Evolutionary conservation across 2,329 filamentous ascomycete species (phyloP).

Genomic region (Aspergillus sergii): DNA sequence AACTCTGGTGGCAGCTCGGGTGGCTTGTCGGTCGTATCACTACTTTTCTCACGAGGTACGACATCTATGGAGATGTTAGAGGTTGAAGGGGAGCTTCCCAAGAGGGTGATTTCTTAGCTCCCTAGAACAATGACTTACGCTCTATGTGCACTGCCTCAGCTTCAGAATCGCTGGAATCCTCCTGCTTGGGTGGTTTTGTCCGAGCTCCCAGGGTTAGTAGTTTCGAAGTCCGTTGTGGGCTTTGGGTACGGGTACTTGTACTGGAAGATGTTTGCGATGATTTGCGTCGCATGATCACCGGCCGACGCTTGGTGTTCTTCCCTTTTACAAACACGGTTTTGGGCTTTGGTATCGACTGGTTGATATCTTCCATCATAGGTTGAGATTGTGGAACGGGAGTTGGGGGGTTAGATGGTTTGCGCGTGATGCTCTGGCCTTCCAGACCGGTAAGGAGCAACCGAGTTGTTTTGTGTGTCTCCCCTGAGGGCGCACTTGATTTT

Average conservation of each 20-base stretch:
- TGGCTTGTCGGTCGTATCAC: conserved; percentile 4
- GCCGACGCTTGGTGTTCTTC: conserved; percentile 32
- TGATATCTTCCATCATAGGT: conserved; percentile 10
- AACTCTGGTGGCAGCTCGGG: conserved; percentile 15
- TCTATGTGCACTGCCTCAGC: not conserved
- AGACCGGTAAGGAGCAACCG: conserved; percentile 33
- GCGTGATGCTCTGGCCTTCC: conserved; percentile 28
- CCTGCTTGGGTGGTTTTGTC: not conserved
- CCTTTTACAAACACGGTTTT: conserved; percentile 33
- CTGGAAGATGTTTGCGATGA: conserved; percentile 37
- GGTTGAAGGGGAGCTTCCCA: not conserved
- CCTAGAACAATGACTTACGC: not conserved
- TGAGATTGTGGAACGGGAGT: conserved; percentile 20
- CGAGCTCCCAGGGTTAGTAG: conserved; percentile 8
- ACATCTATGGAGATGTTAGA: not conserved
- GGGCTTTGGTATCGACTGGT: conserved; percentile 25
- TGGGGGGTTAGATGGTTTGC: conserved; percentile 29
- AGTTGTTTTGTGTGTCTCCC: conserved; percentile 32
- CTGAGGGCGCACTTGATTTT: conserved; percentile 33
- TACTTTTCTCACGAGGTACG: not conserved
- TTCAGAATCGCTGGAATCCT: not conserved
- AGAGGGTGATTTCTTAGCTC: not conserved
- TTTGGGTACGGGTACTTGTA: conserved; percentile 16
- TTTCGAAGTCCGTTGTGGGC: conserved; percentile 10
- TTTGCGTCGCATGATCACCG: conserved; percentile 37